Evolutionary conservation across 2,329 filamentous ascomycete genomes (phyloP).

Genomic region (Ophiostoma himal-ulmi): DNA sequence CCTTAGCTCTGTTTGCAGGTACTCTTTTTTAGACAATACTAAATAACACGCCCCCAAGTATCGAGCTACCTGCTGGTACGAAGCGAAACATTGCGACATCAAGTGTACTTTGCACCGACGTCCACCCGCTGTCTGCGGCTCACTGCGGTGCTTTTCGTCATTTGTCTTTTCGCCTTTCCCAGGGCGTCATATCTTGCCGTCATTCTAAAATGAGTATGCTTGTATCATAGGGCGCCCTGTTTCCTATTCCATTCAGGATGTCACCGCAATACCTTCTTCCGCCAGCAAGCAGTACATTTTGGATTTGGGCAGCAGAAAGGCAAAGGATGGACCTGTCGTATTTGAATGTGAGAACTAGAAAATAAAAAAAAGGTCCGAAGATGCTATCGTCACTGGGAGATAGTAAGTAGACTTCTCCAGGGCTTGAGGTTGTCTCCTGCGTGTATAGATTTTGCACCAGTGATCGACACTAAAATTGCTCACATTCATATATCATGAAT

Average conservation of each 20-base stretch:
- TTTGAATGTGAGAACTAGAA: neutral
- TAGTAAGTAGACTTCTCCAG: neutral
- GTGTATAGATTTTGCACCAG: neutral
- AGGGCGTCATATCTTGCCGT: too few relatives aligned
- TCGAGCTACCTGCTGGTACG: neutral
- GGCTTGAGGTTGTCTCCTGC: neutral
- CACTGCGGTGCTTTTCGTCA: neutral
- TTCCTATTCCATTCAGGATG: neutral
- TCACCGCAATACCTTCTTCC: neutral
- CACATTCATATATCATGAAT: neutral
- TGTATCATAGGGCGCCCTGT: neutral
- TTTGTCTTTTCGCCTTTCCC: neutral
- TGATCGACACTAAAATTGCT: neutral
- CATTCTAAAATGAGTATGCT: neutral
- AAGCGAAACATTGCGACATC: neutral
- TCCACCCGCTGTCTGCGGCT: neutral
- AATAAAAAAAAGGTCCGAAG: neutral
- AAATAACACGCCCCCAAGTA: neutral
- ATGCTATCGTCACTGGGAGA: neutral
- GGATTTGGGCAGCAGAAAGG: neutral
- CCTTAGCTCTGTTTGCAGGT: neutral
- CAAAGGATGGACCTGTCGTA: neutral
- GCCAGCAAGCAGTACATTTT: neutral
- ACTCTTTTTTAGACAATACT: neutral
- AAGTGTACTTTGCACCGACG: neutral